Evolutionary conservation across 2,329 filamentous ascomycete species (phyloP).

Genomic region (Fusarium robinianum): DNA sequence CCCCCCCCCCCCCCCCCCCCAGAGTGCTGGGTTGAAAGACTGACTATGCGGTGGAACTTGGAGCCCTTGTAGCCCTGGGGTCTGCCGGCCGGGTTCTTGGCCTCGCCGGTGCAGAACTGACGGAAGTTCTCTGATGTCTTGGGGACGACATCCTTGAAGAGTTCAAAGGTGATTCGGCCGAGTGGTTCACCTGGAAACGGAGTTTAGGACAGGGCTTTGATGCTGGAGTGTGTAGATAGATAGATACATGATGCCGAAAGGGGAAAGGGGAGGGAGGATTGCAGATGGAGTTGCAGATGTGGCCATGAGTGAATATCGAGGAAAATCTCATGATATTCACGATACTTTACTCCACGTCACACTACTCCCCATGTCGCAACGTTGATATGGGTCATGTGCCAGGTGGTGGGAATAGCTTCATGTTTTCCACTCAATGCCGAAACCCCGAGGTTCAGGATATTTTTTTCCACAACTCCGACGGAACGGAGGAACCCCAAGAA

Average conservation of each 20-base stretch:
- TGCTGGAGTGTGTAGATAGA: not conserved
- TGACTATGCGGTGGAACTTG: constrained; percentile 91
- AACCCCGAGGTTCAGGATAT: too few species aligned
- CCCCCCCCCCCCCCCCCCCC: too few species aligned
- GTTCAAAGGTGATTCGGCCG: constrained; percentile 85
- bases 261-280: not conserved
- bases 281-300: not conserved
- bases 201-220: constrained; percentile 1
- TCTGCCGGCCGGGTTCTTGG: constrained; percentile 73
- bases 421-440: constrained; percentile 4
- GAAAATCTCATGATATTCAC: too few species aligned
- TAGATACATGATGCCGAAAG: not conserved
- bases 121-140: constrained; percentile 96
- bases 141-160: constrained; percentile 83
- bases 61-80: constrained; percentile 93
- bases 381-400: too few species aligned
- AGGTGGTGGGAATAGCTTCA: constrained; percentile 28
- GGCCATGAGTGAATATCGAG: not conserved
- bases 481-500: not conserved
- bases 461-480: too few species aligned
- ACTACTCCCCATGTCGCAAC: too few species aligned
- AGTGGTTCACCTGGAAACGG: constrained; percentile 73
- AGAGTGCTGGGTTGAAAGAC: constrained; percentile 47
- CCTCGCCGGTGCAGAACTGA: constrained; percentile 94
- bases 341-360: too few species aligned